A percentile compares a stretch with the other conserved stretches of the same genome.
These are phyloP conservation scores for Penicillium sp. DNA, from an alignment of 2,329 filamentous ascomycete species.

Conservation along the genomic window DNA sequence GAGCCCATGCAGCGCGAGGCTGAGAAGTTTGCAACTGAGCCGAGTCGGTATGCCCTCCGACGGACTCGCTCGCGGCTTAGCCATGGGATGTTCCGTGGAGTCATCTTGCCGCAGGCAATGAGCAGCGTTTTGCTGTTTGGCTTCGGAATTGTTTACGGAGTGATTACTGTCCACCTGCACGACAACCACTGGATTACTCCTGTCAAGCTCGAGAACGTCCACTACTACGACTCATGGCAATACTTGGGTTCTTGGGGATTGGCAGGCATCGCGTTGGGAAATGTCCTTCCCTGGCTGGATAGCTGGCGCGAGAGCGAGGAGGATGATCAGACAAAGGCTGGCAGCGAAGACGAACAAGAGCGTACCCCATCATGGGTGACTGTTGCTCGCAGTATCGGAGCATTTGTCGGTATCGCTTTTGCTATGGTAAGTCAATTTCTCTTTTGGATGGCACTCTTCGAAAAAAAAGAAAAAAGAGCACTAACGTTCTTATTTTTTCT, in stretches of 20 bases:
- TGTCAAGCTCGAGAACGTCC: constrained; percentile 58
- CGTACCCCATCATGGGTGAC: constrained; percentile 63
- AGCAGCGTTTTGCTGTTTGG: constrained; percentile 68
- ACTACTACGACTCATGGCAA: constrained; percentile 55
- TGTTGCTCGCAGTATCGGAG: constrained; percentile 66
- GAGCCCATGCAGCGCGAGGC: constrained; percentile 23
- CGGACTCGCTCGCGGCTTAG: constrained; percentile 37
- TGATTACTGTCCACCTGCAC: constrained; percentile 76
- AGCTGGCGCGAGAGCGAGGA: constrained; percentile 62
- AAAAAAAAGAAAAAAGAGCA: background rate
- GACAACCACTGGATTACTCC: constrained; percentile 63
- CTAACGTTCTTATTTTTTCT: constrained; percentile 1
- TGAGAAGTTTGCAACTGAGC: constrained; percentile 38
- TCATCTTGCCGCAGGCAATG: constrained; percentile 54
- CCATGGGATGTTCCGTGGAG: constrained; percentile 40
- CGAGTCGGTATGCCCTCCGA: constrained; percentile 28
- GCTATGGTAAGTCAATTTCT: constrained; percentile 68
- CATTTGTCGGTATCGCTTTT: constrained; percentile 71
- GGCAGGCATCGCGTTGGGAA: constrained; percentile 73
- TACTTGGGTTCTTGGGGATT: constrained; percentile 82
- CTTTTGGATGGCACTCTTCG: background rate
- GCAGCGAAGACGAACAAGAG: constrained; percentile 32
- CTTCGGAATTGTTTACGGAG: constrained; percentile 79
- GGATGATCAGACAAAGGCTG: constrained; percentile 24
- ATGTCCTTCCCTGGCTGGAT: constrained; percentile 81